Conservation (phyloP, 345 rosid species). For the Balakata baccata region DNA sequence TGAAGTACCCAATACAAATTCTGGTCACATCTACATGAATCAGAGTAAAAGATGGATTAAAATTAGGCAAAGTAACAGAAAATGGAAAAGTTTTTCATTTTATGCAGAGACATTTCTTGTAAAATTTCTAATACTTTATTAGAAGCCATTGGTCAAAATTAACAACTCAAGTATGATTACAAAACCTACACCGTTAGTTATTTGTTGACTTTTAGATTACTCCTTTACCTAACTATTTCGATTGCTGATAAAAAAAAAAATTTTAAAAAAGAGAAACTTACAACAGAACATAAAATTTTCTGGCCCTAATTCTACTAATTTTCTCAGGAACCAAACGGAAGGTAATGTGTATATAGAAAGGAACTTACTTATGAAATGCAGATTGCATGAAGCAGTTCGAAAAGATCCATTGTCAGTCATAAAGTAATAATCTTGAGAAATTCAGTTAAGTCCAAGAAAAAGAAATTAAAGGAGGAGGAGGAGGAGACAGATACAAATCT, state of each 20-base stretch:
- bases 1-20: constrained; percentile 20
- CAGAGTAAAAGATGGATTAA: constrained; percentile 5
- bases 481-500: background rate
- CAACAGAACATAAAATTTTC: constrained; percentile 7
- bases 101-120: background rate
- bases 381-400: constrained; percentile 1
- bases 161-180: constrained; percentile 6
- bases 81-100: background rate
- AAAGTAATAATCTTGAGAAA: background rate
- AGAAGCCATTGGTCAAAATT: constrained; percentile 25
- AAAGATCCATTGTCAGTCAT: background rate
- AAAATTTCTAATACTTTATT: background rate
- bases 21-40: constrained; percentile 21
- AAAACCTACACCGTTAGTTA: background rate
- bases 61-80: constrained; percentile 14
- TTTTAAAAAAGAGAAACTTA: constrained; percentile 7
- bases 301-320: background rate
- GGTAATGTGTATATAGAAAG: background rate
- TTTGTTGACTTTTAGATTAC: constrained; percentile 29
- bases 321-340: constrained; percentile 16
- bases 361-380: background rate
- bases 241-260: constrained; percentile 11
- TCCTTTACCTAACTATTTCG: constrained; percentile 26
- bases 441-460: background rate
- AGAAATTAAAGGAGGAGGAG: background rate